phyloP scores from a whole-genome alignment of 1,139 yeast species.

The Yamadazyma atlantica region DNA sequence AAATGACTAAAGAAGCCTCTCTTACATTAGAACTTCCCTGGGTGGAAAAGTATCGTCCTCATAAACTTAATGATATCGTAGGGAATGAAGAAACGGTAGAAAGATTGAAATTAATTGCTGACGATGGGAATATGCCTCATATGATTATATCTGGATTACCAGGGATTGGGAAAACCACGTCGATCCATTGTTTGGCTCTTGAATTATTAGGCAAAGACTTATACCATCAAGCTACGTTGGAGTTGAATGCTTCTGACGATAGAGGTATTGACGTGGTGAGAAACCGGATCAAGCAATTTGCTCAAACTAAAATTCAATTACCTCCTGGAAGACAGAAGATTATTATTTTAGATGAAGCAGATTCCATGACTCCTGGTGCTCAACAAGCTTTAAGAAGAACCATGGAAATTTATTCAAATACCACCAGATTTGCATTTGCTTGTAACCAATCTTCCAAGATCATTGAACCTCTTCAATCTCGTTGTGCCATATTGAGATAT shows the following conservation, averaged over 20 bases:
- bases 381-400: constrained; percentile 97
- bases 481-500: constrained; percentile 93
- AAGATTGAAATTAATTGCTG: constrained; percentile 77
- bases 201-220: constrained; percentile 71
- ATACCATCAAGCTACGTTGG: constrained; percentile 82
- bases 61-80: constrained; percentile 74
- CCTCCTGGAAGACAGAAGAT: constrained; percentile 73
- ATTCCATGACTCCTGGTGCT: constrained; percentile 98
- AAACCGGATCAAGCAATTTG: constrained; percentile 49
- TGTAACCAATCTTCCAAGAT: constrained; percentile 93
- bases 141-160: constrained; percentile 92
- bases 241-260: constrained; percentile 58
- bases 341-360: constrained; percentile 91
- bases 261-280: constrained; percentile 52
- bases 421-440: constrained; percentile 96
- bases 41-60: constrained; percentile 96
- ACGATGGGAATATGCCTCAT: constrained; percentile 96
- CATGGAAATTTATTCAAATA: constrained; percentile 92
- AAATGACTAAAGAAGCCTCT: constrained; percentile 12
- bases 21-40: constrained; percentile 49
- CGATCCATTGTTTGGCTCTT: constrained; percentile 85
- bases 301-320: constrained; percentile 71
- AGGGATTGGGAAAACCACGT: constrained; percentile 96
- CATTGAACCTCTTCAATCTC: constrained; percentile 93
- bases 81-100: constrained; percentile 92